Evolutionary conservation across 1,284 basidiomycete genomes (phyloP), one percentile per base, ranked within the genome.

Genomic region (Vanrija sp.): DNA sequence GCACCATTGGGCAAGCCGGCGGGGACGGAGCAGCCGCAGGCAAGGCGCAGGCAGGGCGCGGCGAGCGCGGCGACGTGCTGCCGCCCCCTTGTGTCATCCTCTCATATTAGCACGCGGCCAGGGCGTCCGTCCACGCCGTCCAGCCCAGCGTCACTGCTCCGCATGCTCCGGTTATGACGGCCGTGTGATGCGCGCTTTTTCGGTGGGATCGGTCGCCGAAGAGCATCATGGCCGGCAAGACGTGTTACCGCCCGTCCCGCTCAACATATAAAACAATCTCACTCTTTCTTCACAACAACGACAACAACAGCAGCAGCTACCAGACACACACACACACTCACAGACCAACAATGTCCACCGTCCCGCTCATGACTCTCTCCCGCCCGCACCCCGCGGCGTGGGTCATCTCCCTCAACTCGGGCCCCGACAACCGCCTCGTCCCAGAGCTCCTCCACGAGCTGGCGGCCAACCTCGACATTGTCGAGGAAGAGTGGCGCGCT

Each of bases 401-500:
- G 68, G 67, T 68, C 55, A 65, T 76, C 55, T 65, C 66, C 12
- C 69, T 78, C 46, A 42, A 61, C 51, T 64, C 67, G 18, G 69
- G 74, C 12, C 75, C 76, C 1, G 77, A 78, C 61, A 76, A 78
- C 54, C 66, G 76, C 6, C 66, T 78, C 50, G 69, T 71, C 3
- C 66, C 72, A 4, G 60, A 55, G 25, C 66, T 78, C 39, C 61
- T 77, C 14, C 49, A 46, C 19, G 67, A 74, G 53, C 63, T 77
- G 38, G 16, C 49, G 19, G 54, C 49, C 5, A 87, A 89, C 3
- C 79, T 96, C 38, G 85, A 91, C 65, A 73, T 78, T 14, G 87
- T 95, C 9, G 91, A 95, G 73, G 75, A 78, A 21, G 81, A 88
- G 63, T 97, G 93, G 93, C 79, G 86, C 42, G 76, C 78, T 38